Evolutionary conservation across 345 rosid species (phyloP), one percentile per base, ranked within the genome.

Genomic region (Erodium maritimum): DNA sequence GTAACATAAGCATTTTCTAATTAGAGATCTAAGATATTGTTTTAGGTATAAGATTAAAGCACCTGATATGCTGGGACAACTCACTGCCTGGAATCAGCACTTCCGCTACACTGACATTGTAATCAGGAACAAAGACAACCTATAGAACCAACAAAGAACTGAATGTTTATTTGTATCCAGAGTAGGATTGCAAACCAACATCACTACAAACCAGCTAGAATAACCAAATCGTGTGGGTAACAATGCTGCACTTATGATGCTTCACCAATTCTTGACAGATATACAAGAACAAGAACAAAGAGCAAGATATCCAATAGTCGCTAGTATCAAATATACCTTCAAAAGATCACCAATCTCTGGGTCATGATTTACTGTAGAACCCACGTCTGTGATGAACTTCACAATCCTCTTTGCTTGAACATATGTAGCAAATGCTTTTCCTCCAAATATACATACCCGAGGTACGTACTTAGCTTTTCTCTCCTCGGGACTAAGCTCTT

Each of bases 321-420:
- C 13, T 23, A 46, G 9, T 10, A 53, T 21, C 42, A 8, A 20
- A 9, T 21, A 19, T 73, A 79, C 80, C 82, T 78, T 78, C 50
- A 81, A 48, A 51, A 78, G 81, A 51, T 78, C 77, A 19, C 72
- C 77, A 0, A 78, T 75, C 1, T 73, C 81, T 0, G 72, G 65
- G 55, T 78, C 86, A 67, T 65, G 71, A 50, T 78, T 75, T 20
- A 73, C 59, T 0, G 72, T 75, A 34, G 74, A 69, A 13, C 80
- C 86, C 5, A 73, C 81, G 63, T 78, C 86, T 0, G 69, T 71
- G 55, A 78, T 73, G 68, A 78, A 81, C 71, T 75, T 78, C 52
- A 75, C 77, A 23, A 81, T 81, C 65, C 77, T 75, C 66, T 75
- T 81, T 50, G 86, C 86, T 64, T 81, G 77, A 52, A 81, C 74